Base-by-base conservation (phyloP, 495 filamentous ascomycete genomes). In the Filosporella fistucella region DNA sequence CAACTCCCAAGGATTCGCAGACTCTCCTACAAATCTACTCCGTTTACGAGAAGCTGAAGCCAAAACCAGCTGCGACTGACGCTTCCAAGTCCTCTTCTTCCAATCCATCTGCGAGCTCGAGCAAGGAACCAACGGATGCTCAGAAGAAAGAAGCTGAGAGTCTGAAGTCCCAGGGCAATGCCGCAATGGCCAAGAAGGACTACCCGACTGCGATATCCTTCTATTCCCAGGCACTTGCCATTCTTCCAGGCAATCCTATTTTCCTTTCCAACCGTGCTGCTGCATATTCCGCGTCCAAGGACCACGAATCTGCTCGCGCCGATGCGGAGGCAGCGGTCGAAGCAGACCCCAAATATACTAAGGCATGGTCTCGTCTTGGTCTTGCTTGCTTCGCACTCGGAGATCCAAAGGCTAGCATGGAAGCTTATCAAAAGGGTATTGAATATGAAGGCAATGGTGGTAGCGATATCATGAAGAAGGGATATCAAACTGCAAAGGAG, bases 241-340 rank as follows among this genome's bases (percentile, higher is more conserved):
- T 96, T 28, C 65, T 86, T 56, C 89, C 94, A 6, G 69, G 77
- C 36, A 96, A 98, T 71, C 86, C 93, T 24, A 91, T 98, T 66
- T 98, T 91, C 73, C 86, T 98, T 22, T 95, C 88, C 52, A 98
- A 98, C 77, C 89, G 93, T 39, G 94, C 93, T 4, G 93, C 93
- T 14, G 93, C 93, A 0, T 86, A 91, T 70, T 85, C 78, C 28
- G 90, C 86, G 1, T 78, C 79, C 20, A 70, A 77, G n/a, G 78
- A 95, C 63, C 89, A 95, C 66, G 80, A 84, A 42, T 76, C 82
- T 53, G 93, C 93, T 13, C 80, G 77, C 47, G 68, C 80, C 37
- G 93, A 97, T 67, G 93, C 93, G 22, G 89, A 96, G 69, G 73
- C 90, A 47, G 91, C 93, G 21, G 84, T 88, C 28, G 76, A 79